Evolutionary conservation across 768 basidiomycete species (phyloP).

Genomic region (Leccinellum luteum): DNA sequence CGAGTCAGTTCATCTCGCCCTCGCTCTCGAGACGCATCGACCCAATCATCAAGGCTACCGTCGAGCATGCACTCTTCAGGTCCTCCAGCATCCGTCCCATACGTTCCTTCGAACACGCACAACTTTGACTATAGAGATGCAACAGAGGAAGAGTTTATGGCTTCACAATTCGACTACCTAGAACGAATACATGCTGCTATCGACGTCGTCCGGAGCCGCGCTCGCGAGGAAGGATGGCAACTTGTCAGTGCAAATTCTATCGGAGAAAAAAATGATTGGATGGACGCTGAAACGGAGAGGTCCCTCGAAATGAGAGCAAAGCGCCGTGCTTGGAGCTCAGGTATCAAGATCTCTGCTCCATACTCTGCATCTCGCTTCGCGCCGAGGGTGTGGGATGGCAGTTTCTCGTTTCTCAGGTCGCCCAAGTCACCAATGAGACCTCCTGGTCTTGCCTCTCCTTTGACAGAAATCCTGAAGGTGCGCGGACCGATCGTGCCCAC

Average conservation of each 20-base stretch:
- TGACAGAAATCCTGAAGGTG: neutral
- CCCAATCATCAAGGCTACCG: constrained; percentile 1
- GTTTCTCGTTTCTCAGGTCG: neutral
- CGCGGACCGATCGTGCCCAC: constrained; percentile 28
- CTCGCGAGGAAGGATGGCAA: constrained; percentile 39
- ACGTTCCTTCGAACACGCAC: constrained; percentile 8
- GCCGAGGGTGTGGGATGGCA: constrained; percentile 19
- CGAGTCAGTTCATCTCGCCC: constrained; percentile 27
- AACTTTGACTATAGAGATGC: neutral
- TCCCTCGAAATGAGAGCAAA: constrained; percentile 57
- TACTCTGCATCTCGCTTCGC: constrained; percentile 10
- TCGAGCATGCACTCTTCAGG: neutral
- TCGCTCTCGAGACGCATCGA: constrained; percentile 20
- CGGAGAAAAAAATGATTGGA: constrained; percentile 25
- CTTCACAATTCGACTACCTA: constrained; percentile 23
- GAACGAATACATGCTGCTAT: constrained; percentile 42
- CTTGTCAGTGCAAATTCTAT: constrained; percentile 32
- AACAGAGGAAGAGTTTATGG: constrained; percentile 13
- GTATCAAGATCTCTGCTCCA: constrained; percentile 39
- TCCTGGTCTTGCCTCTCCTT: constrained; percentile 20
- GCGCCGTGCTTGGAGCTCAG: constrained; percentile 66
- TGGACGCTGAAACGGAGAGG: constrained; percentile 25
- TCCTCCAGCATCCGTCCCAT: neutral
- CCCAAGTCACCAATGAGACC: constrained; percentile 7
- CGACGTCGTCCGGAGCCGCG: constrained; percentile 41